A percentile compares a stretch with the other conserved stretches of the same genome.
phyloP scores from a whole-genome alignment of 139 green algal species.

The Coccomyxa sp. region DNA sequence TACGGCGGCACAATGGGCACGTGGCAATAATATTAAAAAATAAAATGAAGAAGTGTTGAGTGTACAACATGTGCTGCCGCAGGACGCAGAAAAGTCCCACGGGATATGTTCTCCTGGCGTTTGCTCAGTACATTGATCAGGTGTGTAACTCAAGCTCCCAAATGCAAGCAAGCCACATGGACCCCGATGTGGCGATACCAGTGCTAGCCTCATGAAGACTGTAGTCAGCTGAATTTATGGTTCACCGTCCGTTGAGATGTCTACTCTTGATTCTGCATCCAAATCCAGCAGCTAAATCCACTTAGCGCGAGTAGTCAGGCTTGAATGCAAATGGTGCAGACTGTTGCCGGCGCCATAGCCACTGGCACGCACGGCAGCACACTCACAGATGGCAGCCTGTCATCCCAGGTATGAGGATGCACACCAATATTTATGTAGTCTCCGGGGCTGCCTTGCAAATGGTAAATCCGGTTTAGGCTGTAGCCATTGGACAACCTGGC shows the following conservation, averaged over 20 bases:
- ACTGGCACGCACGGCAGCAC: constrained; percentile 76
- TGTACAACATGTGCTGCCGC: background rate
- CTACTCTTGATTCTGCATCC: constrained; percentile 41
- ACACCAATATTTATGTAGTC: too few relatives aligned
- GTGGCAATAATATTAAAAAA: background rate
- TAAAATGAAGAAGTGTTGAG: background rate
- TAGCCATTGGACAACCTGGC: too few relatives aligned
- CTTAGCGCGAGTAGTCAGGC: too few relatives aligned
- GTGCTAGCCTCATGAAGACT: background rate
- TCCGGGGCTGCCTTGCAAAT: too few relatives aligned
- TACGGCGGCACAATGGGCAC: background rate
- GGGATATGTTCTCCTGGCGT: constrained; percentile 62
- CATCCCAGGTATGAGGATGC: constrained; percentile 48
- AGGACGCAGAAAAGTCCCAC: background rate
- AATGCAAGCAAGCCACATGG: background rate
- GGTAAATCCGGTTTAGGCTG: too few relatives aligned
- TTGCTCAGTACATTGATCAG: constrained; percentile 73
- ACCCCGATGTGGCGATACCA: background rate
- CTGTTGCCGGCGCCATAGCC: constrained; percentile 75
- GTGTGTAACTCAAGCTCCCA: background rate
- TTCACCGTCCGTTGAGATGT: background rate
- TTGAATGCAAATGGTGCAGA: constrained; percentile 59
- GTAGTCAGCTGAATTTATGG: background rate
- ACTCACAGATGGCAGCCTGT: constrained; percentile 56
- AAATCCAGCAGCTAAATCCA: too few relatives aligned